A percentile compares a stretch with the other conserved stretches of the same genome.
Evolutionary conservation across 805 yeast genomes (phyloP).

Genomic region (Debaryomyces tyrocola): DNA sequence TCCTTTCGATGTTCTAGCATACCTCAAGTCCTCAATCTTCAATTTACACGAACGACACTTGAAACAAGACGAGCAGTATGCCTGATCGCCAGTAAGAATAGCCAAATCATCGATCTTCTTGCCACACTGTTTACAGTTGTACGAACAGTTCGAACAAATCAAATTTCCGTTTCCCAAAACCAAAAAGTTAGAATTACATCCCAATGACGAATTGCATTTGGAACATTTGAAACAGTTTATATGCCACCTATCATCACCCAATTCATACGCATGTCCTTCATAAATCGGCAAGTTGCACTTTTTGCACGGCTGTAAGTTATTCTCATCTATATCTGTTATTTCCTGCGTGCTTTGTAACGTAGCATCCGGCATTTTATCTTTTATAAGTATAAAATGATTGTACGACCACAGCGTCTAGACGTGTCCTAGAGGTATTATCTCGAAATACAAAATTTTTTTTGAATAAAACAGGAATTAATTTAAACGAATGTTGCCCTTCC

Average conservation of each 20-base stretch:
- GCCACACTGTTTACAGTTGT: slow-evolving; percentile 80
- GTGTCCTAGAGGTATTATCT: no score
- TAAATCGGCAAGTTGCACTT: slow-evolving; percentile 52
- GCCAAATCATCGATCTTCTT: slow-evolving; percentile 91
- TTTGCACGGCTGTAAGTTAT: slow-evolving; percentile 32
- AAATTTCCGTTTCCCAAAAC: slow-evolving; percentile 91
- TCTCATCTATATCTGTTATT: slow-evolving; percentile 1
- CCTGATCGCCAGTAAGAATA: slow-evolving; percentile 90
- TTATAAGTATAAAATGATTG: no score
- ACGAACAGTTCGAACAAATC: slow-evolving; percentile 90
- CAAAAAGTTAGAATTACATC: slow-evolving; percentile 84
- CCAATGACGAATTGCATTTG: slow-evolving; percentile 73
- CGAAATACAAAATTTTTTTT: no score
- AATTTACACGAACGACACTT: slow-evolving; percentile 84
- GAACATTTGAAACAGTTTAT: slow-evolving; percentile 89
- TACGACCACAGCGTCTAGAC: no score
- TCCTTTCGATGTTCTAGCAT: slow-evolving; percentile 92
- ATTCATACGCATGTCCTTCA: slow-evolving; percentile 93
- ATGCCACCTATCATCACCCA: slow-evolving; percentile 96
- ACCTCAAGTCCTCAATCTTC: slow-evolving; percentile 82
- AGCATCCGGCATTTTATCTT: neutral
- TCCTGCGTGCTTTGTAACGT: neutral
- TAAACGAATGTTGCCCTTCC: no score
- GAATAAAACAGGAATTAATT: no score
- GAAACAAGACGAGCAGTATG: slow-evolving; percentile 89